Percentiles rank a stretch among this genome's conserved stretches.
Conservation (phyloP, 306 rosid genomes). For the Vicia villosa region DNA sequence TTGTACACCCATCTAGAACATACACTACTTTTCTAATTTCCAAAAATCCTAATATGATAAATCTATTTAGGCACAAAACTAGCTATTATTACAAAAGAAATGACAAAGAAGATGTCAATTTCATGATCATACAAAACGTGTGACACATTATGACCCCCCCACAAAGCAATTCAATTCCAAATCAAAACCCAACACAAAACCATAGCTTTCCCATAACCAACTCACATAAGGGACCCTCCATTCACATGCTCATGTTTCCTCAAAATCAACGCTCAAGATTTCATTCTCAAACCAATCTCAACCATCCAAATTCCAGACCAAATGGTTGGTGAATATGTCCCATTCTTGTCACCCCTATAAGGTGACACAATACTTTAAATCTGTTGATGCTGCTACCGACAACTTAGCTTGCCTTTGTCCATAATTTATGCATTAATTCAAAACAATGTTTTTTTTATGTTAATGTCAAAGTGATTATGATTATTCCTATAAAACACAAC, state of each 20-base stretch:
- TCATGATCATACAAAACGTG: slow-evolving; percentile 1
- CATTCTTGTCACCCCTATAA: slow-evolving; percentile 65
- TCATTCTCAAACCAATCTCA: slow-evolving; percentile 49
- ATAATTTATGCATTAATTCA: slow-evolving; percentile 41
- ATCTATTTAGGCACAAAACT: background rate
- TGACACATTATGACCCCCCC: slow-evolving; percentile 14
- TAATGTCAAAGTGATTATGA: slow-evolving; percentile 9
- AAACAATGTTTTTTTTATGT: slow-evolving; percentile 5
- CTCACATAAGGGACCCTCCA: slow-evolving; percentile 44
- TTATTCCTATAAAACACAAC: slow-evolving; percentile 46
- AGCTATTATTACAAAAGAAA: background rate
- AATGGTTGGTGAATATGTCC: slow-evolving; percentile 70
- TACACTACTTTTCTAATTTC: background rate
- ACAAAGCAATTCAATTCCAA: slow-evolving; percentile 16
- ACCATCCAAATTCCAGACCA: slow-evolving; percentile 44
- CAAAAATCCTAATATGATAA: background rate
- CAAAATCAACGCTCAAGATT: slow-evolving; percentile 50
- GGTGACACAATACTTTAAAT: slow-evolving; percentile 63
- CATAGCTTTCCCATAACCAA: slow-evolving; percentile 44
- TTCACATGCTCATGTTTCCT: slow-evolving; percentile 64
- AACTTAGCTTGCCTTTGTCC: slow-evolving; percentile 77
- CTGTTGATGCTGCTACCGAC: slow-evolving; percentile 82
- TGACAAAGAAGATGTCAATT: slow-evolving; percentile 9
- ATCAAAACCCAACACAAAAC: slow-evolving; percentile 40
- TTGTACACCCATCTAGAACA: background rate